Base-by-base conservation (phyloP, 768 basidiomycete species). In the Rhizopogon vesiculosus region DNA sequence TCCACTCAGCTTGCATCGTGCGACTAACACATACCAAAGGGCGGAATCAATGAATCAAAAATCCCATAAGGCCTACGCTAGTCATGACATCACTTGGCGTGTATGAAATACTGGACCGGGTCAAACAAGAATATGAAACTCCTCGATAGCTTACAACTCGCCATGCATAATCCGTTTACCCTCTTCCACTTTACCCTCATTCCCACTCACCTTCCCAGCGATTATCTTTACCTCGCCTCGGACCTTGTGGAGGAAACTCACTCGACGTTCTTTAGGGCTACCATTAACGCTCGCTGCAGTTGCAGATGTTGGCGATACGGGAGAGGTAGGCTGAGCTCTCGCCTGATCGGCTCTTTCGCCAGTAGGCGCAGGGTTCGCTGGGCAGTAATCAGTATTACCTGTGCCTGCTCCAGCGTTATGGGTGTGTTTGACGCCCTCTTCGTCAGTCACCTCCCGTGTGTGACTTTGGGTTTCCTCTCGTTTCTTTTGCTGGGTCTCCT, bases 151-250 rank as follows among this genome's bases (percentile, higher is more conserved):
- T 68, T 56, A 69, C 38, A 44, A 45, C 28, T 59, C 56, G 13
- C 61, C 64, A 6, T 69, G 69, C 15, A 72, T 25, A 7, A 70
- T 54, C 50, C 51, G 60, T 51, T 56, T 66, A 3, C 72, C 71
- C 45, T 64, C 61, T 35, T 65, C 66, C 4, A 72, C 59, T 41
- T 69, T 66, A 7, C 56, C 58, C 2, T 62, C 64, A 9, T 73
- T 64, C 9, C 69, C 53, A 2, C 64, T 64, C 56, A 72, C 50
- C 45, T 64, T 66, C 25, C 71, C 71, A 16, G 64, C 64, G 5
- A 72, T 45, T 22, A 72, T 58, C 55, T 66, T 72, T 55, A 69
- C 72, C 56, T 72, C 71, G 1, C 72, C 71, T 51, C 64, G 72
- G 0, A 72, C 57, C 60, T 66, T 60, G 10, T 62, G 57, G 50